Evolutionary conservation across 306 rosid species (phyloP), one percentile per base, ranked within the genome.

Genomic region (Cucurbita maxima): DNA sequence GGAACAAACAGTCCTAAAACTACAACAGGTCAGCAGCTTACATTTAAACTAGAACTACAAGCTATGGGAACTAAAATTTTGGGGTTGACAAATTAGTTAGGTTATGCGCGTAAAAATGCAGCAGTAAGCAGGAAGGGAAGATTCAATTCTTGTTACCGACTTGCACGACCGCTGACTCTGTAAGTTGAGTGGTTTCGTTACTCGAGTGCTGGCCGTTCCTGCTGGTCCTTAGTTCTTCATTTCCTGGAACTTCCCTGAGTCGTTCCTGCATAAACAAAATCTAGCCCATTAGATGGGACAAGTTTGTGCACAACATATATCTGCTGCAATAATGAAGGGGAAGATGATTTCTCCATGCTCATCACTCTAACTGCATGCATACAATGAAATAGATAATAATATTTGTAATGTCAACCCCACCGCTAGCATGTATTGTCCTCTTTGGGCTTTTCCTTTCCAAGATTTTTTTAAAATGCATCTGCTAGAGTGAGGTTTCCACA

Each of bases 21-120:
- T 70, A 70, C 34, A 34, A 70, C 41, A 70, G 58, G 58, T 69
- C 74, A 69, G 74, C 14, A 48, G 47, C 58, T 70, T 36, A 70
- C 43, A 70, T 48, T 9, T 7, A 19, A 69, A 48, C 73, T 69
- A 41, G 48, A 50, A 50, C 74, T 70, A 47, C 59, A 14, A 69
- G 73, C 73, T 47, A 68, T 47, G 43, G 25, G 57, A 68, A 30
- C 74, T 70, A 70, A 51, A 70, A 50, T 11, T 70, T 70, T 50
- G 57, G 74, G 59, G 59, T 70, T 66, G 47, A 70, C 30, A 70
- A 66, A 70, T 70, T 70, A 70, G 74, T 70, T 68, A 8, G 74
- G 74, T 70, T 48, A 69, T 69, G 73, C 57, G 73, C 73, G 25
- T 69, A 13, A 69, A 50, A 69, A 69, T 45, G 73, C 58, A 69